Conservation (phyloP, 345 rosid genomes). For the Psidium friedrichsthalianum region DNA sequence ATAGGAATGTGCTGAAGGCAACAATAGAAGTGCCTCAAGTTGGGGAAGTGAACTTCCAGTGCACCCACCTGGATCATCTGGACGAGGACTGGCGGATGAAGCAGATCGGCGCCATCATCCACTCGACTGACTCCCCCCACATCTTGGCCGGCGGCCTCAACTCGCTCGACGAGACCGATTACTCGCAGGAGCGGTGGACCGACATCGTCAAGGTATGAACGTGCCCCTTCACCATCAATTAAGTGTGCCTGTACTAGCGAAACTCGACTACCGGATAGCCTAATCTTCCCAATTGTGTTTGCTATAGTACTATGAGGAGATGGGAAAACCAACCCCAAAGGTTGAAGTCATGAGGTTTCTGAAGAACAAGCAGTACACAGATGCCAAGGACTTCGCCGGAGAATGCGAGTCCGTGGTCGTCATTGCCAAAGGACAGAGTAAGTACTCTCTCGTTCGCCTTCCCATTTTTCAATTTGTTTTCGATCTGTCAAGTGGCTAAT, state of each 20-base stretch:
- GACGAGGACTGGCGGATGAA: constrained; percentile 94
- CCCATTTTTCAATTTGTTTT: not conserved
- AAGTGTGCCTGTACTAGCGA: not conserved
- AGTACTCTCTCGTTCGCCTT: not conserved
- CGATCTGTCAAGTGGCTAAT: not conserved
- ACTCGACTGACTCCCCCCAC: constrained; percentile 51
- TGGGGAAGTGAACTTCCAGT: constrained; percentile 83
- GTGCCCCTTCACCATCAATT: not conserved
- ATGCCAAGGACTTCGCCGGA: constrained; percentile 88
- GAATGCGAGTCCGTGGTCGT: constrained; percentile 86
- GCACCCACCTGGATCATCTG: constrained; percentile 87
- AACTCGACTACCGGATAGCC: not conserved
- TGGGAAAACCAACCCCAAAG: constrained; percentile 90
- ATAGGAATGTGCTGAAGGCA: constrained; percentile 82
- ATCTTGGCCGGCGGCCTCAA: constrained; percentile 80
- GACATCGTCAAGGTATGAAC: constrained; percentile 64
- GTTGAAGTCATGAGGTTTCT: constrained; percentile 76
- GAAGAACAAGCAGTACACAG: constrained; percentile 61
- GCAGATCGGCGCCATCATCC: constrained; percentile 68
- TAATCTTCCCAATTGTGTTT: not conserved
- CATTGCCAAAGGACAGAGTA: constrained; percentile 96
- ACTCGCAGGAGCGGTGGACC: constrained; percentile 73
- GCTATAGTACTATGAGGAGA: constrained; percentile 73
- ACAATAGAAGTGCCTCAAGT: constrained; percentile 58
- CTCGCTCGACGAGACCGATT: constrained; percentile 75